phyloP scores from a whole-genome alignment of 305 asterid species.

The Fraxinus albicans region DNA sequence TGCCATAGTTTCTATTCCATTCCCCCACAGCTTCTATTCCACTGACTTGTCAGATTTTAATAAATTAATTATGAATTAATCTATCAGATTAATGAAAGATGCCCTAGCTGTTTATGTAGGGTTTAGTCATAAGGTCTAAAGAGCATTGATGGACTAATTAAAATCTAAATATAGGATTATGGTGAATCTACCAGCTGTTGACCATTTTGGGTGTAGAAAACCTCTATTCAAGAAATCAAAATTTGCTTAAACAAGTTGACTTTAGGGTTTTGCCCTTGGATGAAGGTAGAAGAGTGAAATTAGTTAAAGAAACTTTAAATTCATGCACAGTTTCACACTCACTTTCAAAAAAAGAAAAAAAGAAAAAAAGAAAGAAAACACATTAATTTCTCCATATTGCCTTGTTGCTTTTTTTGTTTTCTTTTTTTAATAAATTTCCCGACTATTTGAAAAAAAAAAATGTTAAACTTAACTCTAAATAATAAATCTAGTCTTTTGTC shows the following conservation, averaged over 20 bases:
- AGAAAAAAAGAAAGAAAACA: background rate
- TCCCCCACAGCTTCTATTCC: conserved; percentile 83
- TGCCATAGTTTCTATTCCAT: conserved; percentile 81
- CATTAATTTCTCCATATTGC: background rate
- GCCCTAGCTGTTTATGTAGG: background rate
- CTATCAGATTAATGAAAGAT: conserved; percentile 7
- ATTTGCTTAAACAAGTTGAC: conserved; percentile 5
- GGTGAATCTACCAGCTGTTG: conserved; percentile 7
- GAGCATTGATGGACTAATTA: conserved; percentile 15
- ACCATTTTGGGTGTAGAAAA: conserved; percentile 1
- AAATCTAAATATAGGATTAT: conserved; percentile 8
- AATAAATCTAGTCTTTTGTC: background rate
- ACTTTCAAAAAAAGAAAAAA: no score
- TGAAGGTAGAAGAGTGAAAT: background rate
- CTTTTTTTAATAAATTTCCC: background rate
- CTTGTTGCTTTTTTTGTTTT: background rate
- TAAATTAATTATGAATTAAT: conserved; percentile 3
- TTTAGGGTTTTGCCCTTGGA: background rate
- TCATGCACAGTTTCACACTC: background rate
- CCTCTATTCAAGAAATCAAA: conserved; percentile 15
- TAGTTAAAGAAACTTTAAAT: background rate
- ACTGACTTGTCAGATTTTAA: conserved; percentile 89
- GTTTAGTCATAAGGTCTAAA: conserved; percentile 13
- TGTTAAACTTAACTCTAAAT: background rate
- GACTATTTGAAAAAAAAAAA: background rate